A percentile compares a stretch with the other conserved stretches of the same genome.
phyloP scores from a whole-genome alignment of 306 rosid species.

The Sechiopsis laciniata region DNA sequence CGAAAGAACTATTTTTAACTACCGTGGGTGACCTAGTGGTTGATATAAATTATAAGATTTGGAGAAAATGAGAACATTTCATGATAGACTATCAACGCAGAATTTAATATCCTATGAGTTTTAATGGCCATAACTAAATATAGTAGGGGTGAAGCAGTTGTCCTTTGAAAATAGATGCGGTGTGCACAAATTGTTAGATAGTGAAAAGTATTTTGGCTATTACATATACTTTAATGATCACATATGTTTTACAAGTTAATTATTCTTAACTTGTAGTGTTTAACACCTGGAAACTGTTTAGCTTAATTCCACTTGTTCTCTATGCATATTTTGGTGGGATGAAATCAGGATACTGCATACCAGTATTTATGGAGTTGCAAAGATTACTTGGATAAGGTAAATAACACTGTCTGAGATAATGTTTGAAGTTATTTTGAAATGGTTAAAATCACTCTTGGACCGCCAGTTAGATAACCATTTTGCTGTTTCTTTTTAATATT shows the following conservation, averaged over 20 bases:
- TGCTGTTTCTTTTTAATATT: neutral
- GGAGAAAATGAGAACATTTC: too few species aligned
- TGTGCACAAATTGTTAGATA: too few species aligned
- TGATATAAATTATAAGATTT: too few species aligned
- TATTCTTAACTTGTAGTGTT: neutral
- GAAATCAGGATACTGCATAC: conserved; percentile 63
- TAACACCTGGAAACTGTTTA: neutral
- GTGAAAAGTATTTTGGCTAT: neutral
- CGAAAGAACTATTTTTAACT: neutral
- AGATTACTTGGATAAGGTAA: conserved; percentile 68
- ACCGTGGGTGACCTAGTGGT: too few species aligned
- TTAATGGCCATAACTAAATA: too few species aligned
- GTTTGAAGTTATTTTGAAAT: too few species aligned
- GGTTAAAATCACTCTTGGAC: neutral
- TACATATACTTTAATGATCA: neutral
- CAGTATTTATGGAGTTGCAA: conserved; percentile 73
- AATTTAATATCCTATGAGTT: too few species aligned
- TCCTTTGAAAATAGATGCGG: too few species aligned
- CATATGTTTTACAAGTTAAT: neutral
- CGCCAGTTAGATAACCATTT: neutral
- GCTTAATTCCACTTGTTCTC: neutral
- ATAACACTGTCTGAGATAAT: neutral
- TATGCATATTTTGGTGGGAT: conserved; percentile 16
- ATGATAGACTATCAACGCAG: too few species aligned
- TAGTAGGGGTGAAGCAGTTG: too few species aligned